These are phyloP conservation scores for Solidago caesia DNA, from an alignment of 129 eudicot genomes.

Conservation along the genomic window DNA sequence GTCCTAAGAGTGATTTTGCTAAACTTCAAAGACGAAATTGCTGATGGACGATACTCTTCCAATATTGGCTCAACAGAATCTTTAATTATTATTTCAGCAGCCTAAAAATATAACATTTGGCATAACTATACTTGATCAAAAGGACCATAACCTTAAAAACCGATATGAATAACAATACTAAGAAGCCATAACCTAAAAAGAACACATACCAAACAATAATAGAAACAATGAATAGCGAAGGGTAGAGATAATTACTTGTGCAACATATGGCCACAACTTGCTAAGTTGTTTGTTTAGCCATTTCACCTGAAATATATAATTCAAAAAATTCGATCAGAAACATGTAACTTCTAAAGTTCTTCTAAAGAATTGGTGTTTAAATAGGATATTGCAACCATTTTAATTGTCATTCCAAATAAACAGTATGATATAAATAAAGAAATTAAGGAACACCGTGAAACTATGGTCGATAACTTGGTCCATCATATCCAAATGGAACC, in stretches of 20 bases:
- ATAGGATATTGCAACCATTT: too few relatives aligned
- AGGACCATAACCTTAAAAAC: not conserved
- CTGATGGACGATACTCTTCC: conserved; percentile 97
- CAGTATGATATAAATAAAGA: too few relatives aligned
- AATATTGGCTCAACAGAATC: conserved; percentile 89
- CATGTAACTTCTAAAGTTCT: not conserved
- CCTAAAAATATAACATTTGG: conserved; percentile 49
- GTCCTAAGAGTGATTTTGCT: conserved; percentile 82
- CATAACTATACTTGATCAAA: not conserved
- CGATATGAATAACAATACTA: not conserved
- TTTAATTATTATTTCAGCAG: conserved; percentile 71
- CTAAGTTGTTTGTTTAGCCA: conserved; percentile 90
- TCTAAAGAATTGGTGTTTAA: too few relatives aligned
- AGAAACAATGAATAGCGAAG: not conserved
- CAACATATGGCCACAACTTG: conserved; percentile 94
- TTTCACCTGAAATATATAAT: conserved; percentile 75
- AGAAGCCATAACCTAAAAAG: not conserved
- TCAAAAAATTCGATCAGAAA: not conserved
- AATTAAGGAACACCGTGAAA: not conserved
- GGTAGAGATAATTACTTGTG: conserved; percentile 62
- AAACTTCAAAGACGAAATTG: conserved; percentile 87
- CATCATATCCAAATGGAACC: too few relatives aligned
- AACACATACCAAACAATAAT: not conserved
- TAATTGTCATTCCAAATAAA: too few relatives aligned
- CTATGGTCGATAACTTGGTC: too few relatives aligned